phyloP scores from a whole-genome alignment of 1,284 basidiomycete genomes.

The Rhodotorula sp. region DNA sequence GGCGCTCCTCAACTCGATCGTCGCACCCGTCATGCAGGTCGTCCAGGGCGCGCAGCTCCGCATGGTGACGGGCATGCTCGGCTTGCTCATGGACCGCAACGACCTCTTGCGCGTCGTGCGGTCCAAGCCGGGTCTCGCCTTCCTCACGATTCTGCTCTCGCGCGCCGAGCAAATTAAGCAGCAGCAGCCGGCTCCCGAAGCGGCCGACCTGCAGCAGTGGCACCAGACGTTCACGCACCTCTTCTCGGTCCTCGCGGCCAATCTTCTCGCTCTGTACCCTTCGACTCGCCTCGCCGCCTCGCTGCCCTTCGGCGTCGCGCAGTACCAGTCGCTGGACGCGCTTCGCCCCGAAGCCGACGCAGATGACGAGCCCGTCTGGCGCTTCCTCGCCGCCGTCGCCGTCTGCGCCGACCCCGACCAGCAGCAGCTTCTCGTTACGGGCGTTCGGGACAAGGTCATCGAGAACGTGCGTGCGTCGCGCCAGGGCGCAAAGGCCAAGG shows the following conservation, averaged over 20 bases:
- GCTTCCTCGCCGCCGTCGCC: constrained; percentile 84
- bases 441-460: constrained; percentile 86
- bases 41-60: constrained; percentile 75
- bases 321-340: constrained; percentile 39
- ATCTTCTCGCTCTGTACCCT: constrained; percentile 70
- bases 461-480: constrained; percentile 73
- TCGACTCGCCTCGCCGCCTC: constrained; percentile 71
- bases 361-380: constrained; percentile 88
- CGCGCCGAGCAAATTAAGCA: constrained; percentile 89
- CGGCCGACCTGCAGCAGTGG: constrained; percentile 77
- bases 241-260: constrained; percentile 70
- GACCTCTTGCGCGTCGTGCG: constrained; percentile 70
- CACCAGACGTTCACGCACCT: constrained; percentile 78
- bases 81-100: constrained; percentile 78
- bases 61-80: constrained; percentile 82
- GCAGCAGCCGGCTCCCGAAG: constrained; percentile 1
- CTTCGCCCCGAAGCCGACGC: constrained; percentile 59
- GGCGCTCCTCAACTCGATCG: constrained; percentile 78
- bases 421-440: constrained; percentile 76
- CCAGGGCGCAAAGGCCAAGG: constrained; percentile 67
- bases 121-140: constrained; percentile 83
- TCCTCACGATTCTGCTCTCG: constrained; percentile 88
- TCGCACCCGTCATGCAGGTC: constrained; percentile 81
- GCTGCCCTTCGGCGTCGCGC: constrained; percentile 57
- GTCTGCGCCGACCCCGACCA: constrained; percentile 82